These are phyloP conservation scores for Biscutella laevigata DNA, from an alignment of 441 rosid species.

Conservation along the genomic window DNA sequence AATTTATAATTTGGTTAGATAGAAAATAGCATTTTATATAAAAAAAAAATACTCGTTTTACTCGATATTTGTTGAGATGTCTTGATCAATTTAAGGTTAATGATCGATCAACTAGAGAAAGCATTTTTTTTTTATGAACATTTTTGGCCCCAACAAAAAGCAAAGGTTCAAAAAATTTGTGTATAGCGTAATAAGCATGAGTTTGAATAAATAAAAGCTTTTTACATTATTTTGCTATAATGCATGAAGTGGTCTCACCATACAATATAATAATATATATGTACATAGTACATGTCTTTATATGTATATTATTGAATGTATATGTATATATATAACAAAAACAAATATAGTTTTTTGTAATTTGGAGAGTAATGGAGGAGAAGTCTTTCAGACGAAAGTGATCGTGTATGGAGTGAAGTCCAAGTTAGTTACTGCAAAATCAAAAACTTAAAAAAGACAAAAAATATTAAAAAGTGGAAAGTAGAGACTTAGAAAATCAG, in stretches of 20 bases:
- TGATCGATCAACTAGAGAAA: constrained; percentile 11
- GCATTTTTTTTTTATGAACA: constrained; percentile 13
- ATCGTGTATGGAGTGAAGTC: constrained; percentile 55
- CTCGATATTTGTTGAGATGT: constrained; percentile 20
- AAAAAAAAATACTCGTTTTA: constrained; percentile 20
- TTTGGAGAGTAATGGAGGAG: constrained; percentile 21
- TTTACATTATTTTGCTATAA: neutral
- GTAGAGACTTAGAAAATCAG: constrained; percentile 25
- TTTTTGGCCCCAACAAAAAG: constrained; percentile 23
- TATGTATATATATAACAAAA: too few relatives aligned
- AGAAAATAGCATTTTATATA: neutral
- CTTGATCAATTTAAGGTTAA: constrained; percentile 24
- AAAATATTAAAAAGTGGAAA: constrained; percentile 19
- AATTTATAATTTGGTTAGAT: constrained; percentile 13
- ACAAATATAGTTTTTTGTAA: constrained; percentile 24
- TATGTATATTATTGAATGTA: too few relatives aligned
- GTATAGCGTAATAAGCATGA: neutral
- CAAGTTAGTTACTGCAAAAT: constrained; percentile 40
- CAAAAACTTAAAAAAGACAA: constrained; percentile 7
- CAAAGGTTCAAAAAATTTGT: neutral
- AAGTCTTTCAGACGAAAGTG: constrained; percentile 43
- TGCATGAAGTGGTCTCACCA: constrained; percentile 14
- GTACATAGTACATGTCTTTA: neutral
- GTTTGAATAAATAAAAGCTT: neutral
- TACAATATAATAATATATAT: neutral